These are phyloP conservation scores for Phytophthora rubi DNA, from an alignment of 352 stramenopile genomes.

Conservation along the genomic window DNA sequence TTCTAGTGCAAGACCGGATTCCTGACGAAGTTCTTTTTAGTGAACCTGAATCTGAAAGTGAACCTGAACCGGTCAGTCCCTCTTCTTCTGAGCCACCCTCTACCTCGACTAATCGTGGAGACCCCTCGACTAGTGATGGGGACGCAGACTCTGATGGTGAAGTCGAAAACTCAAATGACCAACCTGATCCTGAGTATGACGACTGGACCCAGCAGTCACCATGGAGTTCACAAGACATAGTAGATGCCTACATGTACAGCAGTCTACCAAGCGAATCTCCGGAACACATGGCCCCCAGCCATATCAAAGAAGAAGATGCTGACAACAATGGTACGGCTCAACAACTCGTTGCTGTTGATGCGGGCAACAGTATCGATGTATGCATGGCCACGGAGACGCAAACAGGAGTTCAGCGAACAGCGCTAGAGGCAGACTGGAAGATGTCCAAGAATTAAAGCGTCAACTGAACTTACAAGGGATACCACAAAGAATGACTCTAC, in stretches of 20 bases:
- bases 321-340: not conserved
- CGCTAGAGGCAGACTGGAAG: constrained; percentile 18
- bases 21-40: too few relatives aligned
- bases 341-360: not conserved
- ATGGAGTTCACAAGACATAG: constrained; percentile 6
- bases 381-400: constrained; percentile 8
- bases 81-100: too few relatives aligned
- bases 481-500: constrained; percentile 1
- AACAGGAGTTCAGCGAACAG: not conserved
- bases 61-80: too few relatives aligned
- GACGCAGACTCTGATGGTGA: too few relatives aligned
- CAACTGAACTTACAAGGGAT: not conserved
- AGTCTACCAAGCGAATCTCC: not conserved
- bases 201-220: not conserved
- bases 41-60: too few relatives aligned
- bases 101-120: too few relatives aligned
- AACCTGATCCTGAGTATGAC: not conserved
- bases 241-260: constrained; percentile 9
- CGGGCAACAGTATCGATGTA: not conserved
- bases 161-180: too few relatives aligned
- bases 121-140: too few relatives aligned
- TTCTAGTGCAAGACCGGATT: too few relatives aligned
- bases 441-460: constrained; percentile 10
- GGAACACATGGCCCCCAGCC: not conserved
- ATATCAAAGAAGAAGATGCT: not conserved